Conservation (phyloP, 2,329 filamentous ascomycete genomes). For the Arthrinium phaeospermum region DNA sequence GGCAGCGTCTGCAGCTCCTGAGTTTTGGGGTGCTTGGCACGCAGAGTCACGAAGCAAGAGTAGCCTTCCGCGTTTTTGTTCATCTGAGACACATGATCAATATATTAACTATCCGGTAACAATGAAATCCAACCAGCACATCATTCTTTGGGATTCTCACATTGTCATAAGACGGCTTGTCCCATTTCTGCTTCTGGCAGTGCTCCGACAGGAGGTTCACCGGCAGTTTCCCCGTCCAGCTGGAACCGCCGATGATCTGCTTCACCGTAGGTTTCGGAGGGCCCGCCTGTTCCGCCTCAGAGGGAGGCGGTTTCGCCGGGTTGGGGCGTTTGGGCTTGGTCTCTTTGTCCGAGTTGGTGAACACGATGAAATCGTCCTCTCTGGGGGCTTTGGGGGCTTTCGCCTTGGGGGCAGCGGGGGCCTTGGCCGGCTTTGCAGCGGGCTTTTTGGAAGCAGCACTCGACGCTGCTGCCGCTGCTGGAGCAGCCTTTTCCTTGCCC, state of each 20-base stretch:
- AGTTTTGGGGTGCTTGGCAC: conserved; percentile 79
- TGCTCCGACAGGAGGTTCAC: conserved; percentile 93
- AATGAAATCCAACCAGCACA: conserved; percentile 24
- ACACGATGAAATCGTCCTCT: conserved; percentile 61
- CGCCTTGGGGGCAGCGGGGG: conserved; percentile 41
- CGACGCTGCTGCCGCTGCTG: conserved; percentile 41
- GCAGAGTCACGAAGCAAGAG: conserved; percentile 82
- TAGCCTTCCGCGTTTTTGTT: conserved; percentile 75
- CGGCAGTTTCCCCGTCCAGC: conserved; percentile 96
- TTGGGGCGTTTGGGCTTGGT: conserved; percentile 47
- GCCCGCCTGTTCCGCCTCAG: conserved; percentile 43
- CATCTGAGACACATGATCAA: conserved; percentile 35
- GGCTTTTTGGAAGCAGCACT: conserved; percentile 32
- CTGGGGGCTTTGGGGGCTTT: conserved; percentile 41
- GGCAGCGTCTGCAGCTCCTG: conserved; percentile 76
- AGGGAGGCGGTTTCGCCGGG: conserved; percentile 31
- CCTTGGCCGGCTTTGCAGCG: conserved; percentile 30
- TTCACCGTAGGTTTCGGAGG: conserved; percentile 69
- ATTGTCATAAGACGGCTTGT: conserved; percentile 89
- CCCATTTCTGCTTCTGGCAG: conserved; percentile 96
- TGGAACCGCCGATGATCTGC: conserved; percentile 90
- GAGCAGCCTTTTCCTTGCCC: conserved; percentile 55
- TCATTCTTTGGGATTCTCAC: conserved; percentile 47
- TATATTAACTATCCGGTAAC: conserved; percentile 28
- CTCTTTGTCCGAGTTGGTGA: conserved; percentile 63